These are phyloP conservation scores for Thraustotheca clavata DNA, from an alignment of 352 stramenopile species.

Conservation along the genomic window DNA sequence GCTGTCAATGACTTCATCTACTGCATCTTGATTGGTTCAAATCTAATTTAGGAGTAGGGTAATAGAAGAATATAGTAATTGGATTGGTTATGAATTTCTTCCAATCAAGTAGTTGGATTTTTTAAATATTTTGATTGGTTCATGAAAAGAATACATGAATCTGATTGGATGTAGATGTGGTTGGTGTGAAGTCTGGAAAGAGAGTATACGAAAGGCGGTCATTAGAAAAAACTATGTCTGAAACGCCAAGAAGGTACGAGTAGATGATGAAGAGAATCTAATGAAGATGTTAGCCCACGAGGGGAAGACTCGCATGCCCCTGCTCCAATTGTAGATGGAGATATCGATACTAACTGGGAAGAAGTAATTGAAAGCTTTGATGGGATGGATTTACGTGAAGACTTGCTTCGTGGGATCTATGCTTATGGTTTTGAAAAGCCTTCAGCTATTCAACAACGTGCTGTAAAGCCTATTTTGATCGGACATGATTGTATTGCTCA, in stretches of 20 bases:
- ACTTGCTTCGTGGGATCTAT: conserved; percentile 99
- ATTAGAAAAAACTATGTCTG: conserved; percentile 23
- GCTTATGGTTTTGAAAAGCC: conserved; percentile 99
- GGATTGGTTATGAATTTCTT: no score
- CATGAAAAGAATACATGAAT: background rate
- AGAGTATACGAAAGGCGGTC: conserved; percentile 8
- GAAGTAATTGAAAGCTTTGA: conserved; percentile 98
- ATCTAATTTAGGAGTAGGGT: no score
- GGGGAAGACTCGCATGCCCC: conserved; percentile 53
- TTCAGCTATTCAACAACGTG: conserved; percentile 98
- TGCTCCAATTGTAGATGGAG: conserved; percentile 80
- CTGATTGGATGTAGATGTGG: conserved; percentile 5
- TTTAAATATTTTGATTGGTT: background rate
- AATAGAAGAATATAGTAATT: no score
- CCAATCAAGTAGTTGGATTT: no score
- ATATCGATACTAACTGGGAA: conserved; percentile 98
- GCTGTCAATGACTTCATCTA: no score
- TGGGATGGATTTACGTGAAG: conserved; percentile 96
- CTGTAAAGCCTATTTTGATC: conserved; percentile 97
- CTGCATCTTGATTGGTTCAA: no score
- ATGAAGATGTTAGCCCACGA: conserved; percentile 21
- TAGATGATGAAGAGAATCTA: background rate
- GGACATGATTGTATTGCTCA: conserved; percentile 98
- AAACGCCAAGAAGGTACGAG: conserved; percentile 16
- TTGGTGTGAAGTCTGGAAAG: conserved; percentile 8